These are phyloP conservation scores for Gossypium bickii DNA, from an alignment of 345 rosid genomes.

Conservation along the genomic window DNA sequence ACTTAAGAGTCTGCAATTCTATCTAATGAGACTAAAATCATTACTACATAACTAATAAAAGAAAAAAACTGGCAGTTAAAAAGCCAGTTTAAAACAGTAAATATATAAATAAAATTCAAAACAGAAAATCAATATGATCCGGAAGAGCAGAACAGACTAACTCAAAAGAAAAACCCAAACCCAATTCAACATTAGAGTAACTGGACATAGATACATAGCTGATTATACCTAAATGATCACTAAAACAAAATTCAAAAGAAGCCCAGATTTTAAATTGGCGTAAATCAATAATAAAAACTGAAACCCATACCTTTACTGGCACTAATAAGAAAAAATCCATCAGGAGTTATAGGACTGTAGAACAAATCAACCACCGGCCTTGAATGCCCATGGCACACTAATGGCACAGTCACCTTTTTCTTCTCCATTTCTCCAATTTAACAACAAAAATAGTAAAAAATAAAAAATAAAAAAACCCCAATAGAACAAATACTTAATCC, in stretches of 20 bases:
- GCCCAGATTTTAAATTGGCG: neutral
- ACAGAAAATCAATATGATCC: neutral
- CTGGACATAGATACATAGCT: neutral
- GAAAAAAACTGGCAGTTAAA: neutral
- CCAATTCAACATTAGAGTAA: neutral
- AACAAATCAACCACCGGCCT: conserved; percentile 77
- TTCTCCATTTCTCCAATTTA: conserved; percentile 37
- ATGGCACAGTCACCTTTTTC: conserved; percentile 53
- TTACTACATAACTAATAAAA: neutral
- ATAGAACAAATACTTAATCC: neutral
- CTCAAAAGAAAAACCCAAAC: neutral
- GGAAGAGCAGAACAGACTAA: neutral
- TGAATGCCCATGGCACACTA: conserved; percentile 86
- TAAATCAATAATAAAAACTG: neutral
- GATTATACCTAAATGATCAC: conserved; percentile 7
- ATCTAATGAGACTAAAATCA: neutral
- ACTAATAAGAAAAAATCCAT: conserved; percentile 80
- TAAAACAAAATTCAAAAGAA: neutral
- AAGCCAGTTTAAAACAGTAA: neutral
- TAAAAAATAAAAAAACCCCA: neutral
- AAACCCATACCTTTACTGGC: conserved; percentile 65
- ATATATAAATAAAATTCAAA: neutral
- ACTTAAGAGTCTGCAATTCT: conserved; percentile 1
- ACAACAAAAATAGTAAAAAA: neutral
- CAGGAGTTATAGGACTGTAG: conserved; percentile 75